phyloP scores from a whole-genome alignment of 2,329 filamentous ascomycete species.

The Pezicula radicicola region DNA sequence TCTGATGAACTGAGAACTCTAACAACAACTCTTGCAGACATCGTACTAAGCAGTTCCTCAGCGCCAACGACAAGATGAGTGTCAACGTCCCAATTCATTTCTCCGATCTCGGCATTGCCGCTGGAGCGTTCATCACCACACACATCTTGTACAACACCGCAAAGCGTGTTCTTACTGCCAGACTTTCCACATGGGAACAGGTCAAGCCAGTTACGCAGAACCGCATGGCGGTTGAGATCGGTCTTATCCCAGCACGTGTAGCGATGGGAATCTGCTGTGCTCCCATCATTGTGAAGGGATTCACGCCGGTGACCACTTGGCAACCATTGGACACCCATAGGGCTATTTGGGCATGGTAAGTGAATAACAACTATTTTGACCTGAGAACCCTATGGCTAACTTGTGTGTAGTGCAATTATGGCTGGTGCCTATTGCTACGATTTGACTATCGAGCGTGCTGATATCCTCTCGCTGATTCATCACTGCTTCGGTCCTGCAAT shows the following conservation, averaged over 20 bases:
- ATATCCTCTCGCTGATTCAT: constrained; percentile 5
- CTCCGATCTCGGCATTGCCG: neutral
- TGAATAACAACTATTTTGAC: neutral
- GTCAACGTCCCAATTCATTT: neutral
- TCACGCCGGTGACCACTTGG: constrained; percentile 1
- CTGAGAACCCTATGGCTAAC: neutral
- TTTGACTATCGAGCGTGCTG: constrained; percentile 1
- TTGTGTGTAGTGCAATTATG: constrained; percentile 1
- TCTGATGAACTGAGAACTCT: neutral
- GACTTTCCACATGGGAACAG: neutral
- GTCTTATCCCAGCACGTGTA: neutral
- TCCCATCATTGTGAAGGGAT: constrained; percentile 1
- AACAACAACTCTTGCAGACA: neutral
- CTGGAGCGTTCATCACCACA: neutral
- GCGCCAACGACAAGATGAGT: neutral
- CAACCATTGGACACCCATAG: neutral
- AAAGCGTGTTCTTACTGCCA: neutral
- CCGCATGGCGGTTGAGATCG: constrained; percentile 1
- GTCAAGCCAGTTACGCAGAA: neutral
- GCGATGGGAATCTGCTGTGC: constrained; percentile 1
- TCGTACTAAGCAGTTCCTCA: too few species aligned
- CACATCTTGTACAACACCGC: neutral
- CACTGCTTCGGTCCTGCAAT: constrained; percentile 3
- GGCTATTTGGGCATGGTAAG: constrained; percentile 4
- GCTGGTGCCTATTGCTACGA: constrained; percentile 2